Percentiles rank a stretch among this genome's conserved stretches.
Evolutionary conservation across 1,139 yeast species (phyloP).

Genomic region (Schwanniomyces etchellsii): DNA sequence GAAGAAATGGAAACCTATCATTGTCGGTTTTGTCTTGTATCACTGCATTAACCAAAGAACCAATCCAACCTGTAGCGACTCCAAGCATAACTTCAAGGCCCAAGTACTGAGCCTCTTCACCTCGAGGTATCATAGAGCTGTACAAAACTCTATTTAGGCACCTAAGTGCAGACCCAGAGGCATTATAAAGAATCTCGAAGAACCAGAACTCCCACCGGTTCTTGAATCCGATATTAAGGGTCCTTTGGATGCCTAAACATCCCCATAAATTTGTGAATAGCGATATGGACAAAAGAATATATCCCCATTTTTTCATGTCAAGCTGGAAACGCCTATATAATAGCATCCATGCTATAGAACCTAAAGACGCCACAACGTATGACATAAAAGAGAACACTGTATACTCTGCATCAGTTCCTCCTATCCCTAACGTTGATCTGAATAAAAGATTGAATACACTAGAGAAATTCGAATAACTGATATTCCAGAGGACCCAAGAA

Average conservation of each 20-base stretch:
- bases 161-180: slow-evolving; percentile 32
- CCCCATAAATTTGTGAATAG: slow-evolving; percentile 39
- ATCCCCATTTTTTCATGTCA: slow-evolving; percentile 31
- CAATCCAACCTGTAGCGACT: slow-evolving; percentile 42
- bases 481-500: slow-evolving; percentile 44
- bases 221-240: slow-evolving; percentile 31
- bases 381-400: slow-evolving; percentile 38
- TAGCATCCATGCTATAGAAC: slow-evolving; percentile 36
- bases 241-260: slow-evolving; percentile 27
- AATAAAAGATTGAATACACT: slow-evolving; percentile 34
- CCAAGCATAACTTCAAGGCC: slow-evolving; percentile 41
- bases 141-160: slow-evolving; percentile 34
- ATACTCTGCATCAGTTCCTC: slow-evolving; percentile 34
- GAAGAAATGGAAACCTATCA: slow-evolving; percentile 34
- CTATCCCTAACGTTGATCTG: slow-evolving; percentile 37
- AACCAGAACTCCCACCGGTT: slow-evolving; percentile 42
- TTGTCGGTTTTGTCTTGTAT: slow-evolving; percentile 38
- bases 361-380: slow-evolving; percentile 27
- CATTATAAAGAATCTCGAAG: slow-evolving; percentile 32
- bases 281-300: slow-evolving; percentile 24
- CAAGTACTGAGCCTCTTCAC: slow-evolving; percentile 41
- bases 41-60: slow-evolving; percentile 32
- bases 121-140: slow-evolving; percentile 35
- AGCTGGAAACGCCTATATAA: slow-evolving; percentile 21
- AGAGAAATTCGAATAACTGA: slow-evolving; percentile 31